Evolutionary conservation across 1,284 basidiomycete genomes (phyloP), one percentile per base, ranked within the genome.

Genomic region (Leccinum solheimii): DNA sequence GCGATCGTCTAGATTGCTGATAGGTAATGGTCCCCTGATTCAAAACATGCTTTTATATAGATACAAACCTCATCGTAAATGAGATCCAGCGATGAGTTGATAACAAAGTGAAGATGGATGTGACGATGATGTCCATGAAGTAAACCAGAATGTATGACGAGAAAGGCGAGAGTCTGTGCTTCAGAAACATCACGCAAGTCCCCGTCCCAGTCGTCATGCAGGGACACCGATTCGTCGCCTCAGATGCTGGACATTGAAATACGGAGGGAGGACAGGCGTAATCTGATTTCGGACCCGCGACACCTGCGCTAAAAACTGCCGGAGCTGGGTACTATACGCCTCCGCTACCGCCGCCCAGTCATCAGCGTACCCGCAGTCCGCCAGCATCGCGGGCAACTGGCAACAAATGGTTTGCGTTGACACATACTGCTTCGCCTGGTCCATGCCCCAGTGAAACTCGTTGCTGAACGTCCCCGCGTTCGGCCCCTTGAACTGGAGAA

Each of bases 301-400:
- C 34, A 76, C 67, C 62, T 74, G 71, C 2, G 70, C 69, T 53
- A 72, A 59, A 56, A 72, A 75, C 55, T 76, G 71, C 14, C 71
- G 63, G 4, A 72, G 56, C 2, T 76, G 74, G 49, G 55, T 68
- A 55, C 71, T 71, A 49, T 72, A 72, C 48, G 64, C 74, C 58
- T 76, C 71, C 51, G 72, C 71, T 8, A 68, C 27, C 30, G 65
- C 64, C 32, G 73, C 74, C 71, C 74, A 72, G 40, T 76, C 74
- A 11, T 70, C 32, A 6, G 5, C 34, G 11, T 74, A 72, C 45
- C 71, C 71, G 57, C 71, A 68, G 13, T 72, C 71, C 16, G 30
- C 58, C 2, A 74, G 60, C 5, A 74, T 60, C 2, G 58, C 64
- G 7, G 63, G 58, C 32, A 58, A 43, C 56, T 72, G 71, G 23